A percentile compares a stretch with the other conserved stretches of the same genome.
These are phyloP conservation scores for Diaporthe citri DNA, from an alignment of 2,329 filamentous ascomycete species.

Conservation along the genomic window DNA sequence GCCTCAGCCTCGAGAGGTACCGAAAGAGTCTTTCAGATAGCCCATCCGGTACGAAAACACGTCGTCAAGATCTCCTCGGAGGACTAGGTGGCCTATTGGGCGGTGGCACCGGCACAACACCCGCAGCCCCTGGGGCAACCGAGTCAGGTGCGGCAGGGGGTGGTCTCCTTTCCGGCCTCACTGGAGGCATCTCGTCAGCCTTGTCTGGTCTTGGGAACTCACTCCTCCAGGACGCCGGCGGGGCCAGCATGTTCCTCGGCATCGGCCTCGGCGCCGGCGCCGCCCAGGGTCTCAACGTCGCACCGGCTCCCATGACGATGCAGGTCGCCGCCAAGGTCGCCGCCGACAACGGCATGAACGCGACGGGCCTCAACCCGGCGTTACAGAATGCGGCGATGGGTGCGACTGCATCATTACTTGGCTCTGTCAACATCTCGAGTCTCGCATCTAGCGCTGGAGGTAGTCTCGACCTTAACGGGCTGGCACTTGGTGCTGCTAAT, in stretches of 20 bases:
- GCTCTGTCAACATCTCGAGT: constrained; percentile 43
- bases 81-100: not conserved
- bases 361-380: constrained; percentile 47
- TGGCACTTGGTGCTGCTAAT: constrained; percentile 7
- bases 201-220: constrained; percentile 34
- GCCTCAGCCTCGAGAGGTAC: constrained; percentile 29
- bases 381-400: constrained; percentile 49
- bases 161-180: constrained; percentile 19
- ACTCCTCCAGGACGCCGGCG: constrained; percentile 39
- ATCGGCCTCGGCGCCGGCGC: constrained; percentile 44
- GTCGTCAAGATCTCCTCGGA: not conserved
- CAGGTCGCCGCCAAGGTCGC: constrained; percentile 42
- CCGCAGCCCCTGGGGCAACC: not conserved
- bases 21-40: not conserved
- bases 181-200: constrained; percentile 25
- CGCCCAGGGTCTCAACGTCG: constrained; percentile 43
- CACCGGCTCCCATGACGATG: constrained; percentile 39
- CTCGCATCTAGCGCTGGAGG: constrained; percentile 35
- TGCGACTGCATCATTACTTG: constrained; percentile 46
- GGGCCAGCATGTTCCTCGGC: constrained; percentile 43
- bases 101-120: not conserved
- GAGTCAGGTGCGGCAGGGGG: constrained; percentile 1
- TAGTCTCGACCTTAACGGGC: constrained; percentile 6
- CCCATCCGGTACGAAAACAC: not conserved
- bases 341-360: constrained; percentile 46